phyloP scores from a whole-genome alignment of 2,329 filamentous ascomycete genomes.

The Cladosporium sp. region DNA sequence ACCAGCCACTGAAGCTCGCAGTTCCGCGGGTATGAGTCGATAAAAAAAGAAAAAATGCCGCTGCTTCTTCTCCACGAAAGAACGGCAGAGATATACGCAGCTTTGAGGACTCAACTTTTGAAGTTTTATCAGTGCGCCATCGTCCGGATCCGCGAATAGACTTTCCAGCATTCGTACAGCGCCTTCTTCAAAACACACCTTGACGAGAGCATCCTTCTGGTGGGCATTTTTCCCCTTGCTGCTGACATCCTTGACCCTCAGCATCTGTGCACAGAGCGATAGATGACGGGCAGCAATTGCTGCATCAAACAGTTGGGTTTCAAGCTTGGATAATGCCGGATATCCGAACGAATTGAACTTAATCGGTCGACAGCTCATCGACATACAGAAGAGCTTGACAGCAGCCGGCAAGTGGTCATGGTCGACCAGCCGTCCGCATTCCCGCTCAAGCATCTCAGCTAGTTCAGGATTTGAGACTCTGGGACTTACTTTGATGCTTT shows the following conservation, averaged over 20 bases:
- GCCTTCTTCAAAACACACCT: constrained; percentile 1
- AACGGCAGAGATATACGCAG: constrained; percentile 1
- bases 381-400: constrained; percentile 8
- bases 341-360: neutral
- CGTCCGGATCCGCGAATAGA: neutral
- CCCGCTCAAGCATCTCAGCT: neutral
- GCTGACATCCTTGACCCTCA: neutral
- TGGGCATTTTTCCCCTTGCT: neutral
- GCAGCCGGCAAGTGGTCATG: neutral
- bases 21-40: neutral
- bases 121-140: neutral
- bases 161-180: neutral
- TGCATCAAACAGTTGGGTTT: neutral
- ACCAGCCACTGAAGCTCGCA: constrained; percentile 1
- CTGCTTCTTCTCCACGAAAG: neutral
- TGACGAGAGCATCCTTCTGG: constrained; percentile 10
- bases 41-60: neutral
- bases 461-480: neutral
- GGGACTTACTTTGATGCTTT: neutral
- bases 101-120: constrained; percentile 3
- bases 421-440: neutral
- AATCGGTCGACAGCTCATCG: neutral
- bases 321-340: neutral
- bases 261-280: constrained; percentile 9
- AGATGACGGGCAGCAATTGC: neutral